Percentiles rank a stretch among this genome's conserved stretches.
Evolutionary conservation across 371 early-diverging fungal species (phyloP).

Genomic region (Dinochytrium kinnereticum): DNA sequence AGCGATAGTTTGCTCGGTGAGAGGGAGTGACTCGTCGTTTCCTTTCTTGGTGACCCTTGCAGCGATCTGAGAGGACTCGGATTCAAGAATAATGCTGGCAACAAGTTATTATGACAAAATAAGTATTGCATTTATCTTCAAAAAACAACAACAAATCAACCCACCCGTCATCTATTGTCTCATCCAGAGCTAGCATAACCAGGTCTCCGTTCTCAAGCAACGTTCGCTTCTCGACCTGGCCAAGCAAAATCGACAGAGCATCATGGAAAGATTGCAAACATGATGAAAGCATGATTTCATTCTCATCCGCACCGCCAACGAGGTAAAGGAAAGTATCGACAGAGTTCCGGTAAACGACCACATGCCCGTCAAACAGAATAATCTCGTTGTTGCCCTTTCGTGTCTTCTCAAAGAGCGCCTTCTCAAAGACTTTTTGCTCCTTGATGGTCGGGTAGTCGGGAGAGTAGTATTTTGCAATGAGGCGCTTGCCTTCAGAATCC

Average conservation of each 20-base stretch:
- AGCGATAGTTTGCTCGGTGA: conserved; percentile 89
- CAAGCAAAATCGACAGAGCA: conserved; percentile 80
- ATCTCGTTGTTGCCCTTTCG: conserved; percentile 67
- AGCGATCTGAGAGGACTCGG: conserved; percentile 86
- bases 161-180: conserved; percentile 95
- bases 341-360: conserved; percentile 83
- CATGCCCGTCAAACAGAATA: conserved; percentile 87
- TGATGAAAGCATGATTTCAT: conserved; percentile 85
- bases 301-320: conserved; percentile 90
- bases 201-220: conserved; percentile 91
- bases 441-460: conserved; percentile 67
- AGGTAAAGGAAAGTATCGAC: conserved; percentile 91
- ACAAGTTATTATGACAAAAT: background rate
- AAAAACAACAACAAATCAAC: background rate
- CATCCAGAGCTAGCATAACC: conserved; percentile 90
- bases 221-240: conserved; percentile 88
- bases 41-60: conserved; percentile 90
- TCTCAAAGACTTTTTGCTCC: conserved; percentile 92
- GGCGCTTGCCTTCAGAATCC: conserved; percentile 90
- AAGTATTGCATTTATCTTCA: too few species aligned
- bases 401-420: conserved; percentile 89
- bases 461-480: conserved; percentile 87
- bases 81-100: conserved; percentile 77
- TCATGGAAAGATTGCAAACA: conserved; percentile 85
- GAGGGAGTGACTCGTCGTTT: conserved; percentile 77